Base-by-base conservation (phyloP, 176 grass and related monocot genomes). In the Lolium multiflorum region DNA sequence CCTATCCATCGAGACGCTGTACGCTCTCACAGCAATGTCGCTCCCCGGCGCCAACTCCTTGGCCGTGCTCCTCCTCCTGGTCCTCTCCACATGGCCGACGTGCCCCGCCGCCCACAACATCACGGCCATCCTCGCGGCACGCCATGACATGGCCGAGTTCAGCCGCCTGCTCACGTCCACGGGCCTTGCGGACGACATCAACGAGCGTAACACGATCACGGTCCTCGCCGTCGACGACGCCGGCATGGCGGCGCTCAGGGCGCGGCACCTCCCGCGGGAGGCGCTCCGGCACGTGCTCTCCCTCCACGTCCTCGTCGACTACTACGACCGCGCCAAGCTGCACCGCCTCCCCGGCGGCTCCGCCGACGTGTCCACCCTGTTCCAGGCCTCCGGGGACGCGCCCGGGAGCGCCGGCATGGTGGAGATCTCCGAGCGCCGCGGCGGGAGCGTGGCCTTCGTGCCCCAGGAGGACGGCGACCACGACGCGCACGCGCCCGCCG, bases 251-350 rank as follows among this genome's bases (percentile, higher is more conserved):
- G 6, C 81, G 17, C 85, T 95, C 38, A 74, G 66, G 43, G 83
- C 67, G 7, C 60, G 78, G 2, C 35, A 68, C 6, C 88, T 92
- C 44, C 56, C 95, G 17, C 69, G 79, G 5, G 78, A 81, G 24
- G 51, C 83, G 11, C 80, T 97, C 64, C 85, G 85, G n/a, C 85
- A 92, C 69, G 88, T 94, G 50, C 87, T 94, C 75, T 84, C 89
- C 4, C 68, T 97, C 54, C 94, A 97, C 84, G 80, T 92, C 77
- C 76, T 94, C 39, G 89, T 94, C 16, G 92, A 97, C 83, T 97
- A 90, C 88, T 94, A 84, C 76, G 92, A 91, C 64, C 87, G 77
- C 31, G 76, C 73, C n/a, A 97, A 97, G 83, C 90, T 97, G 48
- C 89, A 87, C 64, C 71, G 80, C 26, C 87, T 97, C 76, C 66